Percentiles rank a stretch among this genome's conserved stretches.
phyloP scores from a whole-genome alignment of 108 stramenopile genomes.

The Skeletonema tropicum region DNA sequence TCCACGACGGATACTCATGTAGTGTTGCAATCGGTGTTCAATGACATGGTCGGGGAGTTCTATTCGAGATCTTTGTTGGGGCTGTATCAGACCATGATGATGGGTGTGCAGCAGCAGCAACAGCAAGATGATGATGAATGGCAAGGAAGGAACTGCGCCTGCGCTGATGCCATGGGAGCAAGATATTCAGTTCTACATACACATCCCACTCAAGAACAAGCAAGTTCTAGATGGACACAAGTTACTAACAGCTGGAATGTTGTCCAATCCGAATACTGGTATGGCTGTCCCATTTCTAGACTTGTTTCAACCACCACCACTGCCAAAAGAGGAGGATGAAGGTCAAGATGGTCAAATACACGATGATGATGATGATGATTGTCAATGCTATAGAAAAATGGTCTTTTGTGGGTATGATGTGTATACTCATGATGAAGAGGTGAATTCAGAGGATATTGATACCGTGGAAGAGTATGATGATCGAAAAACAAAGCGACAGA shows the following conservation, averaged over 20 bases:
- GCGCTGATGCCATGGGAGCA: slow-evolving; percentile 52
- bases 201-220: slow-evolving; percentile 31
- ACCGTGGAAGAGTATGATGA: neutral
- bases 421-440: slow-evolving; percentile 20
- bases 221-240: slow-evolving; percentile 45
- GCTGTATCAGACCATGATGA: slow-evolving; percentile 30
- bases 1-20: slow-evolving; percentile 46
- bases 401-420: slow-evolving; percentile 55
- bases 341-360: no score
- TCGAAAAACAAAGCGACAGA: neutral
- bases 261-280: slow-evolving; percentile 28
- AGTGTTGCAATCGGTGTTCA: slow-evolving; percentile 48
- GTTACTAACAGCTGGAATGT: slow-evolving; percentile 43
- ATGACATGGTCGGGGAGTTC: slow-evolving; percentile 67
- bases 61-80: slow-evolving; percentile 41
- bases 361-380: slow-evolving; percentile 29
- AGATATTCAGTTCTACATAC: slow-evolving; percentile 49
- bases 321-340: neutral
- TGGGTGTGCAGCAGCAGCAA: neutral
- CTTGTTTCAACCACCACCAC: slow-evolving; percentile 23
- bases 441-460: slow-evolving; percentile 20
- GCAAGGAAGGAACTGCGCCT: no score
- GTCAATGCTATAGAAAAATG: slow-evolving; percentile 49
- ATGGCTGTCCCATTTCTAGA: slow-evolving; percentile 36
- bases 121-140: neutral